These are phyloP conservation scores for Chrysosporium queenslandicum DNA, from an alignment of 2,329 filamentous ascomycete genomes.

Conservation along the genomic window DNA sequence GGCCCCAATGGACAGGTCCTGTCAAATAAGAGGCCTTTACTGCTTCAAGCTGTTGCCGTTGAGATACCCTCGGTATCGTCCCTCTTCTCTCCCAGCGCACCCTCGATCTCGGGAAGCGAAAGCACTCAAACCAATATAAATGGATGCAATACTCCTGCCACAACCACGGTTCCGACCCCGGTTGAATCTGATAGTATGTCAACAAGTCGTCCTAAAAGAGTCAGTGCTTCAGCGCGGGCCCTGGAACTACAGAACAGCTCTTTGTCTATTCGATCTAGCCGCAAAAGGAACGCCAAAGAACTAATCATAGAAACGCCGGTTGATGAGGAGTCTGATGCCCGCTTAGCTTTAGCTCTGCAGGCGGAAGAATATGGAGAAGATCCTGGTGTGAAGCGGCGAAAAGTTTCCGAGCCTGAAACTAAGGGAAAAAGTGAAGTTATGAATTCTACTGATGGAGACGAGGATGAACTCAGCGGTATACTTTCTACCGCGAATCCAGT, in stretches of 20 bases:
- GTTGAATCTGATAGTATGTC: slow-evolving; percentile 32
- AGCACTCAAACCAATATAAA: slow-evolving; percentile 27
- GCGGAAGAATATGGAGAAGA: slow-evolving; percentile 41
- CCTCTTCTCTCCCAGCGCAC: background rate
- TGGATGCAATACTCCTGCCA: slow-evolving; percentile 53
- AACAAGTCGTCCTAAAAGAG: slow-evolving; percentile 19
- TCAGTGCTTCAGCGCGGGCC: slow-evolving; percentile 40
- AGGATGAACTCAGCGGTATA: background rate
- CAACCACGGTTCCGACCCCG: slow-evolving; percentile 49
- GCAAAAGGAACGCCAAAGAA: slow-evolving; percentile 39
- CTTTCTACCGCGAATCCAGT: background rate
- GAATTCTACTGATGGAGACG: slow-evolving; percentile 20
- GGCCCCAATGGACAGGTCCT: background rate
- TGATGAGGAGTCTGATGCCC: slow-evolving; percentile 36
- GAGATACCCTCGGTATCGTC: background rate
- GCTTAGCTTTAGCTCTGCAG: slow-evolving; percentile 49
- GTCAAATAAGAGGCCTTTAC: background rate
- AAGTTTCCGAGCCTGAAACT: slow-evolving; percentile 18
- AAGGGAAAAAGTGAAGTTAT: slow-evolving; percentile 18
- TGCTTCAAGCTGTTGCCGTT: slow-evolving; percentile 2
- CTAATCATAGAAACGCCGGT: slow-evolving; percentile 31
- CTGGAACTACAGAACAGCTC: slow-evolving; percentile 42
- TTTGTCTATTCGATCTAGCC: slow-evolving; percentile 39
- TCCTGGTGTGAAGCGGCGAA: slow-evolving; percentile 30
- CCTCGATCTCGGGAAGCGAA: background rate